These are phyloP conservation scores for Alopecurus myosuroides DNA, from an alignment of 176 grass and related monocot genomes.

Conservation along the genomic window DNA sequence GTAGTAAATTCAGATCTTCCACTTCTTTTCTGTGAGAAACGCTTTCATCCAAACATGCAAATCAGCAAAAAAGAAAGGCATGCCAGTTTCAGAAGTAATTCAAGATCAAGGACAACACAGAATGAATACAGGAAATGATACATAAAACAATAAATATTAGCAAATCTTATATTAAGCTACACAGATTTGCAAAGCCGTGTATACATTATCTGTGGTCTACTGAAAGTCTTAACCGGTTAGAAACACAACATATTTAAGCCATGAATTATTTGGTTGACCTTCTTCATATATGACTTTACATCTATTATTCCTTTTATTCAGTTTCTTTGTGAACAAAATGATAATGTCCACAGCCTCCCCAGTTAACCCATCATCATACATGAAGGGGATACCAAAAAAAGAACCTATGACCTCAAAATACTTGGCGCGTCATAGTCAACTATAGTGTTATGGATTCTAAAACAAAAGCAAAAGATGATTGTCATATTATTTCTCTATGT, in stretches of 20 bases:
- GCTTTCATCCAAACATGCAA: neutral
- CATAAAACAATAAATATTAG: neutral
- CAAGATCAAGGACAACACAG: neutral
- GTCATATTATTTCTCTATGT: neutral
- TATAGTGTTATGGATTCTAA: neutral
- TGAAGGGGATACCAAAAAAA: neutral
- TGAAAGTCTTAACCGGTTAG: neutral
- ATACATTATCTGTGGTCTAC: neutral
- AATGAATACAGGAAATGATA: neutral
- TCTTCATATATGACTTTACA: neutral
- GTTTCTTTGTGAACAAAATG: neutral
- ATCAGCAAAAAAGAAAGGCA: neutral
- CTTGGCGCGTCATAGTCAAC: neutral
- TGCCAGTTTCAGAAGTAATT: neutral
- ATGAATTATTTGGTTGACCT: neutral
- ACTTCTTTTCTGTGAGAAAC: neutral
- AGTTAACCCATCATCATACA: neutral
- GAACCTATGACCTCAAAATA: neutral
- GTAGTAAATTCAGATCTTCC: neutral
- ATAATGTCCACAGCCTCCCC: neutral
- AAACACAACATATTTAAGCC: neutral
- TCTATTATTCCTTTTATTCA: neutral
- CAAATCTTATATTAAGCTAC: neutral
- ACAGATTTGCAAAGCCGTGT: neutral
- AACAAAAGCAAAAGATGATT: neutral